Evolutionary conservation across 1,139 yeast genomes (phyloP).

Genomic region (Blastobotrys petasosporus): DNA sequence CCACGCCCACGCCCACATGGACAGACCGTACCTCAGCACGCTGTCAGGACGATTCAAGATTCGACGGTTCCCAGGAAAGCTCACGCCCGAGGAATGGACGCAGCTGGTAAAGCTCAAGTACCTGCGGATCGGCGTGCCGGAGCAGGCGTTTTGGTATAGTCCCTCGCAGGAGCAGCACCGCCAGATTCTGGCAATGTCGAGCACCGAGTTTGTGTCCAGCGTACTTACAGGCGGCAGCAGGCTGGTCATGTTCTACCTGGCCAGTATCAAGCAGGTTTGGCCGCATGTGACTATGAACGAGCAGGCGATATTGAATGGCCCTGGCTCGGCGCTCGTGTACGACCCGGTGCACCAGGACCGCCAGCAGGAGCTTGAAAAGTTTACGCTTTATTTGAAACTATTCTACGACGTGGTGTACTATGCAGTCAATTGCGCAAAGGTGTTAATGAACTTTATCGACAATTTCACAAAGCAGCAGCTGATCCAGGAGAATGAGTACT

Average conservation of each 20-base stretch:
- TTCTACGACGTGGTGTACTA: slow-evolving; percentile 5
- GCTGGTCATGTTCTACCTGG: not conserved
- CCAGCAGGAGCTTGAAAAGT: too few species aligned
- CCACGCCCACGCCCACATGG: not conserved
- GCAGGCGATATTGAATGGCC: not conserved
- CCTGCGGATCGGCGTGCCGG: slow-evolving; percentile 7
- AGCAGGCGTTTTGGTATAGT: slow-evolving; percentile 8
- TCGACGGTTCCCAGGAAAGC: slow-evolving; percentile 8
- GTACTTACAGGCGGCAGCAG: not conserved
- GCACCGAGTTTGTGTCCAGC: not conserved
- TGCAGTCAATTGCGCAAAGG: slow-evolving; percentile 6
- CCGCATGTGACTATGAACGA: not conserved
- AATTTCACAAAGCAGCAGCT: slow-evolving; percentile 5
- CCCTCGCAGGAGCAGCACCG: slow-evolving; percentile 5
- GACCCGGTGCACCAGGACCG: slow-evolving; percentile 3
- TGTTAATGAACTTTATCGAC: slow-evolving; percentile 8
- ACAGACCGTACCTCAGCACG: not conserved
- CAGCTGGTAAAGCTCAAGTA: slow-evolving; percentile 5
- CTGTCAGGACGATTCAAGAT: slow-evolving; percentile 4
- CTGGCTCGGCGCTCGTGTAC: not conserved
- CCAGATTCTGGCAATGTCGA: not conserved
- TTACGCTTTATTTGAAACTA: not conserved
- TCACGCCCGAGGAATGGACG: slow-evolving; percentile 5
- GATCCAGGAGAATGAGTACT: slow-evolving; percentile 3
- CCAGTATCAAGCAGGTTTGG: slow-evolving; percentile 1